Evolutionary conservation across 1,139 yeast species (phyloP).

Genomic region (Zygosaccharomyces pseudobailii): DNA sequence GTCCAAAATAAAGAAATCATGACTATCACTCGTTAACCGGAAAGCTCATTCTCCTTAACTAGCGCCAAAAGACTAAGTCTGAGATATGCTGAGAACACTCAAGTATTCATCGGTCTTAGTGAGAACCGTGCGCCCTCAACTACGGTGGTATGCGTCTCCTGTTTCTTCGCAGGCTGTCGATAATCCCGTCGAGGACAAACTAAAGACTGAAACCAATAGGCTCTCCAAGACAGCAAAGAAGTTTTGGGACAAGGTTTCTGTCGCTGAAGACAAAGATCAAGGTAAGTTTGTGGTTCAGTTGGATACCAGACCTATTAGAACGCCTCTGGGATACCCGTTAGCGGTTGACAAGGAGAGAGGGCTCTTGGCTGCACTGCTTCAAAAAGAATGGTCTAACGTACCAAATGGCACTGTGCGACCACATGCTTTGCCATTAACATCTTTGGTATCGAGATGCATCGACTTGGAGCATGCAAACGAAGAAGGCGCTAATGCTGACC

Average conservation of each 20-base stretch:
- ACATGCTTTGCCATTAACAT: constrained; percentile 79
- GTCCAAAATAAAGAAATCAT: neutral
- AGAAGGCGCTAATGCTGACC: constrained; percentile 40
- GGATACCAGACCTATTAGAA: constrained; percentile 72
- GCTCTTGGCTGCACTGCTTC: constrained; percentile 65
- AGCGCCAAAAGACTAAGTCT: neutral
- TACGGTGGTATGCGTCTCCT: constrained; percentile 6
- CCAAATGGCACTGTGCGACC: constrained; percentile 71
- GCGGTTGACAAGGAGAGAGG: constrained; percentile 57
- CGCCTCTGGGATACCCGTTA: constrained; percentile 75
- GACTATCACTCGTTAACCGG: neutral
- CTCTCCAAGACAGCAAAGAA: constrained; percentile 64
- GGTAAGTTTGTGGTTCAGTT: constrained; percentile 51
- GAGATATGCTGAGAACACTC: constrained; percentile 2
- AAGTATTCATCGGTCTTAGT: neutral
- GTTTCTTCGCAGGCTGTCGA: constrained; percentile 34
- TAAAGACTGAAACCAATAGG: constrained; percentile 61
- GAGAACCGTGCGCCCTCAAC: neutral
- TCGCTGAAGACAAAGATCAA: constrained; percentile 35
- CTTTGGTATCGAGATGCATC: constrained; percentile 78
- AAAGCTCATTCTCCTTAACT: neutral
- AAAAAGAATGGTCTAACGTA: constrained; percentile 83
- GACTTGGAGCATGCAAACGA: constrained; percentile 45
- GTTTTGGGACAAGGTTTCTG: constrained; percentile 80
- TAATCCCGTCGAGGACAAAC: constrained; percentile 48